Base-by-base conservation (phyloP, 495 filamentous ascomycete species). In the Aspergillus olivimuriae region DNA sequence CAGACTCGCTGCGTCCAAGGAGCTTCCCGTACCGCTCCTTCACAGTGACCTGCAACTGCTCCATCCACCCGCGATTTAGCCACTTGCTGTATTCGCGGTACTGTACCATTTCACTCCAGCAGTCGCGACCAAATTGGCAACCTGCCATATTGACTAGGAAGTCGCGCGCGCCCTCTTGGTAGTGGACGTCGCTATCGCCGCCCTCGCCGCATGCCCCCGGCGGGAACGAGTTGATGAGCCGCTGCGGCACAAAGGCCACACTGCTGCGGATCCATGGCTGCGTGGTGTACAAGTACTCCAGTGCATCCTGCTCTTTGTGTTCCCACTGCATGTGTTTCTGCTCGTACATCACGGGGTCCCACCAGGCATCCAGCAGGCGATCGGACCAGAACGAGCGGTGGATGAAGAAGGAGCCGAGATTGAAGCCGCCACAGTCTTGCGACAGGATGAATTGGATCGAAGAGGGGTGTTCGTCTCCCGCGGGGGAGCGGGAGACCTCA, bases 261-360 rank as follows among this genome's bases (percentile, higher is more conserved):
- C 88, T 83, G 31, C 83, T 81, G 45, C 92, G 81, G 47, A 97
- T 81, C 94, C 92, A 97, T 1, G 92, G 87, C 56, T 97, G 92
- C 50, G 82, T 83, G 23, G 71, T 78, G 63, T 97, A 99, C 33
- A 99, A 74, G 61, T 94, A 86, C 62, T 97, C 89, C 32, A 99
- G 63, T 11, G 92, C 85, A 60, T 96, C 88, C 60, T 99, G 92
- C 56, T 99, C 92, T 56, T 96, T 97, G 69, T 97, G 94, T 56
- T 92, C 89, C 92, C 92, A 99, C 47, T 95, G 77, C 91, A 96
- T 97, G 57, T 99, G 92, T 63, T 88, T 91, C 68, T 97, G 94
- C 66, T 99, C 92, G 64, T 99, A 99, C 43, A 85, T 81, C 28
- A 96, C 89, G 0, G 92, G 92, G 55, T 99, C 92, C 94, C 94